These are phyloP conservation scores for Recurvomyces mirabilis DNA, from an alignment of 495 filamentous ascomycete species.

Conservation along the genomic window DNA sequence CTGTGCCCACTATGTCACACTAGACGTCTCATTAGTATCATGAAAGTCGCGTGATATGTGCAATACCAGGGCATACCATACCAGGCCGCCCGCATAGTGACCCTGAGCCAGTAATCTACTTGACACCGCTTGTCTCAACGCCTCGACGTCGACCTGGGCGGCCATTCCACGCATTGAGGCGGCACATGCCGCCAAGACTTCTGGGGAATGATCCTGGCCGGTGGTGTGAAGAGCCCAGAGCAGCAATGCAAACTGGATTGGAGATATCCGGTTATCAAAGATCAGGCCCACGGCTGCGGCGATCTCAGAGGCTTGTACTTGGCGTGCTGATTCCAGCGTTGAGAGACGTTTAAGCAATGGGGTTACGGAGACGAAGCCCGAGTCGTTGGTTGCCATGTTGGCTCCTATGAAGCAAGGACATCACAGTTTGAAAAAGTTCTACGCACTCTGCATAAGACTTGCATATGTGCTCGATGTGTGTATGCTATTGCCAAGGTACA, in stretches of 20 bases:
- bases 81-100: constrained; percentile 42
- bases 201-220: constrained; percentile 59
- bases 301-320: constrained; percentile 67
- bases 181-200: constrained; percentile 70
- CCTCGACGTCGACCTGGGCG: constrained; percentile 48
- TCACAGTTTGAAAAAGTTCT: too few relatives aligned
- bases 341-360: constrained; percentile 67
- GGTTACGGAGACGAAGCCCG: constrained; percentile 54
- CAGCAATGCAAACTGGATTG: constrained; percentile 72
- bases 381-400: background rate
- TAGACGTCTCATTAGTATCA: constrained; percentile 24
- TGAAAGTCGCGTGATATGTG: too few relatives aligned
- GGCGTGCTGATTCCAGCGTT: constrained; percentile 52
- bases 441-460: too few relatives aligned
- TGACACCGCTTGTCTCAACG: constrained; percentile 47
- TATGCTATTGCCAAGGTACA: too few relatives aligned
- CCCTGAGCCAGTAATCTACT: constrained; percentile 44
- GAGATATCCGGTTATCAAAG: constrained; percentile 72
- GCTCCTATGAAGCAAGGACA: background rate
- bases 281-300: constrained; percentile 77
- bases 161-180: constrained; percentile 59
- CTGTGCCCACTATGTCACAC: constrained; percentile 97
- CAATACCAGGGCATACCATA: constrained; percentile 22
- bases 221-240: constrained; percentile 85
- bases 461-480: too few relatives aligned